phyloP scores from a whole-genome alignment of 2,329 filamentous ascomycete genomes.

The Cryphonectria carpinicola region DNA sequence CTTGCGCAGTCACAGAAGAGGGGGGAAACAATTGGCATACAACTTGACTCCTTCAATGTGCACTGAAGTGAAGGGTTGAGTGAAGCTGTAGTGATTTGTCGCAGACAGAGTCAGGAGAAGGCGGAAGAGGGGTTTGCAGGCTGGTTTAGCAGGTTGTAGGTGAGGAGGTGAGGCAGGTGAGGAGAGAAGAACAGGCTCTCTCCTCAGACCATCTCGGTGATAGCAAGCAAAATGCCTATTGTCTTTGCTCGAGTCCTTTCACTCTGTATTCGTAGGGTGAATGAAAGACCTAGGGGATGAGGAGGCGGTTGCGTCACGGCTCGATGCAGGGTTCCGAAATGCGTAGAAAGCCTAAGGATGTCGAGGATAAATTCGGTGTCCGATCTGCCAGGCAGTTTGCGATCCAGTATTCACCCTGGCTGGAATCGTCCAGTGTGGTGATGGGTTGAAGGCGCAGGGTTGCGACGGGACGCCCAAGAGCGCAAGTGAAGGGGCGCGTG shows the following conservation, averaged over 20 bases:
- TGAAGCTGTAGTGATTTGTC: not conserved
- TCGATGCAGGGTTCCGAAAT: slow-evolving; percentile 4
- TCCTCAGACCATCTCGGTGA: slow-evolving; percentile 27
- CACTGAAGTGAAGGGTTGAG: not conserved
- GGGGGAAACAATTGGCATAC: not conserved
- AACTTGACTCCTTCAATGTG: not conserved
- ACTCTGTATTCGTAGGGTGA: not conserved
- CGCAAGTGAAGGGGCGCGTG: slow-evolving; percentile 5
- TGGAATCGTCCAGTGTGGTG: slow-evolving; percentile 9
- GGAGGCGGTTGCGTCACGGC: slow-evolving; percentile 13
- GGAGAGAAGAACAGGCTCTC: not conserved
- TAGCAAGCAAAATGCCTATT: slow-evolving; percentile 9
- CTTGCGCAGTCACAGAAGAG: not conserved
- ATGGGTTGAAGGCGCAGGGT: slow-evolving; percentile 12
- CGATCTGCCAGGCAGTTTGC: slow-evolving; percentile 16
- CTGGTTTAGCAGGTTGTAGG: not conserved
- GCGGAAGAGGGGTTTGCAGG: not conserved
- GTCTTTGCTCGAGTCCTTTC: not conserved
- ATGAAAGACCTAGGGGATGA: slow-evolving; percentile 6
- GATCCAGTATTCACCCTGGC: slow-evolving; percentile 4
- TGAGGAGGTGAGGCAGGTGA: not conserved
- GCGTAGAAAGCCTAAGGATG: not conserved
- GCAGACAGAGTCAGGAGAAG: not conserved
- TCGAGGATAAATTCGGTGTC: slow-evolving; percentile 14
- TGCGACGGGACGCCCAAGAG: slow-evolving; percentile 15